Evolutionary conservation across 768 basidiomycete genomes (phyloP).

Genomic region (Kwoniella pini): DNA sequence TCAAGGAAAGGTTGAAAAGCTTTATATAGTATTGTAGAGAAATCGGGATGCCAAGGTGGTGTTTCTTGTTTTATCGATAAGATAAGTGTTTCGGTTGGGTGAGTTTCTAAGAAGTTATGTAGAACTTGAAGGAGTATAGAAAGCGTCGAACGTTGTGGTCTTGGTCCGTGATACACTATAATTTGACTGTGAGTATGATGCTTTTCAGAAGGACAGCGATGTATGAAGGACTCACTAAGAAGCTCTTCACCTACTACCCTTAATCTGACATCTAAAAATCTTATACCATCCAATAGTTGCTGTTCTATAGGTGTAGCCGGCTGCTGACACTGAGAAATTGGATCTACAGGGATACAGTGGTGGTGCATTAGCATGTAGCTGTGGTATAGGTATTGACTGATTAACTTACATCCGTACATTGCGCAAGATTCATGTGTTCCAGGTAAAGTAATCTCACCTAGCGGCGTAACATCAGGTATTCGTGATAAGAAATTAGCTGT

Average conservation of each 20-base stretch:
- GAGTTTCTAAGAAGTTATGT: slow-evolving; percentile 65
- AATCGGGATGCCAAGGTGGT: slow-evolving; percentile 58
- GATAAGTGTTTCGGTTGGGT: slow-evolving; percentile 72
- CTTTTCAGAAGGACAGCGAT: too few species aligned
- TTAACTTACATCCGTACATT: slow-evolving; percentile 25
- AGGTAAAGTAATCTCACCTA: slow-evolving; percentile 76
- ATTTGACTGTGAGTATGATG: too few species aligned
- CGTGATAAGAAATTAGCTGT: slow-evolving; percentile 52
- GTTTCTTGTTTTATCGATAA: slow-evolving; percentile 91
- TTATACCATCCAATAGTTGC: slow-evolving; percentile 72
- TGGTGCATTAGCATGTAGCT: too few species aligned
- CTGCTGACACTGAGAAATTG: slow-evolving; percentile 79
- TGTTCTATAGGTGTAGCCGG: slow-evolving; percentile 62
- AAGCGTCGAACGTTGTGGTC: slow-evolving; percentile 71
- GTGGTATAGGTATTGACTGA: too few species aligned
- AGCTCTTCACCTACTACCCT: slow-evolving; percentile 66
- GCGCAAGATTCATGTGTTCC: slow-evolving; percentile 59
- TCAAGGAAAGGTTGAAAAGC: slow-evolving; percentile 60
- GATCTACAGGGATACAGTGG: slow-evolving; percentile 57
- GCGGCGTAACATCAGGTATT: slow-evolving; percentile 66
- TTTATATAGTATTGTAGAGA: slow-evolving; percentile 67
- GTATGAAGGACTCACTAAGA: slow-evolving; percentile 51
- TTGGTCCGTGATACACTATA: slow-evolving; percentile 74
- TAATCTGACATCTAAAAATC: slow-evolving; percentile 78
- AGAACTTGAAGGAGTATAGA: slow-evolving; percentile 65